phyloP scores from a whole-genome alignment of 208 protist genomes.

The Leishmania lainsoni region DNA sequence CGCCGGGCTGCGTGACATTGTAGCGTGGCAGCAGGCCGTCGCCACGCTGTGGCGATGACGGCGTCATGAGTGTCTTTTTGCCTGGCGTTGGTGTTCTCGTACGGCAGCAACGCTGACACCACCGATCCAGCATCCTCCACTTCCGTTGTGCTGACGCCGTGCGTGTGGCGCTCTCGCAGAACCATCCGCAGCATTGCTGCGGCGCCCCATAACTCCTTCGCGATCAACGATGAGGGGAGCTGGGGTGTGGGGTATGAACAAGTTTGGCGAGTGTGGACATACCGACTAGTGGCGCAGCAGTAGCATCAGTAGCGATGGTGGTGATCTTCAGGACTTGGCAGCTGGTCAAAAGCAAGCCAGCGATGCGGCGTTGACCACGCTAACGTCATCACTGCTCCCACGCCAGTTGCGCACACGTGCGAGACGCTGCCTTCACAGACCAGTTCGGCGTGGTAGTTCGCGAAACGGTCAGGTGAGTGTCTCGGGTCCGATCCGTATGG shows the following conservation, averaged over 20 bases:
- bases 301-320: neutral
- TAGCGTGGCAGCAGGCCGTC: constrained; percentile 58
- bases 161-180: constrained; percentile 49
- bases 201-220: constrained; percentile 67
- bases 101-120: constrained; percentile 18
- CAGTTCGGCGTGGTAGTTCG: constrained; percentile 47
- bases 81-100: constrained; percentile 58
- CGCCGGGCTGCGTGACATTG: constrained; percentile 34
- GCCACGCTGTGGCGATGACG: constrained; percentile 72
- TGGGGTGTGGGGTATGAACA: constrained; percentile 79
- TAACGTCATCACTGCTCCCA: constrained; percentile 31
- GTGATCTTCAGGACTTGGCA: neutral
- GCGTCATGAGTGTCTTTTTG: constrained; percentile 52
- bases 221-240: constrained; percentile 59
- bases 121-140: neutral
- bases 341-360: neutral
- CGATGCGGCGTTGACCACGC: constrained; percentile 1
- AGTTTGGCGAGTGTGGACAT: constrained; percentile 57
- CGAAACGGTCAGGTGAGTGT: constrained; percentile 55
- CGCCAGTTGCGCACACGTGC: constrained; percentile 46
- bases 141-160: constrained; percentile 35
- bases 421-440: constrained; percentile 61
- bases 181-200: constrained; percentile 60
- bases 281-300: neutral
- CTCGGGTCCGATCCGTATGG: constrained; percentile 37